phyloP scores from a whole-genome alignment of 306 rosid genomes.

The Cicer pinnatifidum region DNA sequence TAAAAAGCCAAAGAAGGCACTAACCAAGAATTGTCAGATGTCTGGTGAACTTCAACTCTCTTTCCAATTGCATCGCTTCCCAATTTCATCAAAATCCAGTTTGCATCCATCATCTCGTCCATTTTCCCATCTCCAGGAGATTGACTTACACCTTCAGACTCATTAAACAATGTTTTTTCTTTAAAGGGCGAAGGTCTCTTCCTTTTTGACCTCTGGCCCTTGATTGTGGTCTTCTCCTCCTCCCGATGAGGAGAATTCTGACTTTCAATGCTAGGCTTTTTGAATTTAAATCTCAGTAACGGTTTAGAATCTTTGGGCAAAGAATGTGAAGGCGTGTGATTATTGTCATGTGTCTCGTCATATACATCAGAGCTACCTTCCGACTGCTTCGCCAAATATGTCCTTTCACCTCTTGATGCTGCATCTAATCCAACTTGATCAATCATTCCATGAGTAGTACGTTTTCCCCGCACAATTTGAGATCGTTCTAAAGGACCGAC shows the following conservation, averaged over 20 bases:
- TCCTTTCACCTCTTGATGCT: conserved; percentile 58
- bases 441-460: conserved; percentile 51
- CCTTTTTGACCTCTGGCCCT: conserved; percentile 97
- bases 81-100: conserved; percentile 91
- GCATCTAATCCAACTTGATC: conserved; percentile 48
- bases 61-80: conserved; percentile 97
- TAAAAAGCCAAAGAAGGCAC: conserved; percentile 43
- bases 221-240: conserved; percentile 76
- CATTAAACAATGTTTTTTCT: conserved; percentile 64
- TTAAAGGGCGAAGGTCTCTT: conserved; percentile 79
- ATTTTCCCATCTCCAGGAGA: conserved; percentile 60
- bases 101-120: conserved; percentile 94
- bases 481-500: conserved; percentile 48
- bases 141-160: conserved; percentile 54
- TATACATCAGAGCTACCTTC: conserved; percentile 59
- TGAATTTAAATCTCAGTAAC: conserved; percentile 74
- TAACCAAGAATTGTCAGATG: conserved; percentile 86
- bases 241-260: conserved; percentile 67
- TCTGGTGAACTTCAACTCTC: conserved; percentile 94
- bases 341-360: conserved; percentile 56
- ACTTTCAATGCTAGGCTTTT: conserved; percentile 72
- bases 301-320: conserved; percentile 82
- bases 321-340: conserved; percentile 58
- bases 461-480: conserved; percentile 50
- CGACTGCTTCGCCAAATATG: conserved; percentile 56